phyloP scores from a whole-genome alignment of 495 filamentous ascomycete species.

The Penicillium argentinense region DNA sequence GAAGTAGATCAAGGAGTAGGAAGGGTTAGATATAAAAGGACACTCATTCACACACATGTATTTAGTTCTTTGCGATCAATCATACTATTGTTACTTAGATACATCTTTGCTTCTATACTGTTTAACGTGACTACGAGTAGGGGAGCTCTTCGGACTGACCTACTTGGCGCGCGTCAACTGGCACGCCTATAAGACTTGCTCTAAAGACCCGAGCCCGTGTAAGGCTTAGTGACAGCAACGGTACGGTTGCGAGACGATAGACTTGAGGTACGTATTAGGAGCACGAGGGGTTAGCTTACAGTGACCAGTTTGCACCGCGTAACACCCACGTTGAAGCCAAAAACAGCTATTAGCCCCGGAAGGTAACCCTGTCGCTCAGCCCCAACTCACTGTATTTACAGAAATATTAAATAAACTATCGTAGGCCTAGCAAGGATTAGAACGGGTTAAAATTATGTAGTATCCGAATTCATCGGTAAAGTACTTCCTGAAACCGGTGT shows the following conservation, averaged over 20 bases:
- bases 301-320: too few relatives aligned
- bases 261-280: neutral
- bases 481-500: too few relatives aligned
- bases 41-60: neutral
- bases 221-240: neutral
- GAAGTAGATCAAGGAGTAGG: too few relatives aligned
- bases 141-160: neutral
- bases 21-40: neutral
- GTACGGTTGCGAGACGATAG: neutral
- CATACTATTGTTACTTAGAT: neutral
- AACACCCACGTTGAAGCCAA: too few relatives aligned
- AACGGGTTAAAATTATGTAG: too few relatives aligned
- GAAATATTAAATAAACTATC: too few relatives aligned
- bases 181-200: neutral
- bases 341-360: too few relatives aligned
- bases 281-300: too few relatives aligned
- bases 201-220: neutral
- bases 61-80: conserved; percentile 1
- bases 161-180: neutral
- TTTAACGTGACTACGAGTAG: neutral
- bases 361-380: too few relatives aligned
- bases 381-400: too few relatives aligned
- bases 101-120: neutral
- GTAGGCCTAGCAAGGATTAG: too few relatives aligned
- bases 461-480: too few relatives aligned